A percentile compares a stretch with the other conserved stretches of the same genome.
These are phyloP conservation scores for Corymbia maculata DNA, from an alignment of 345 rosid species.

Conservation along the genomic window DNA sequence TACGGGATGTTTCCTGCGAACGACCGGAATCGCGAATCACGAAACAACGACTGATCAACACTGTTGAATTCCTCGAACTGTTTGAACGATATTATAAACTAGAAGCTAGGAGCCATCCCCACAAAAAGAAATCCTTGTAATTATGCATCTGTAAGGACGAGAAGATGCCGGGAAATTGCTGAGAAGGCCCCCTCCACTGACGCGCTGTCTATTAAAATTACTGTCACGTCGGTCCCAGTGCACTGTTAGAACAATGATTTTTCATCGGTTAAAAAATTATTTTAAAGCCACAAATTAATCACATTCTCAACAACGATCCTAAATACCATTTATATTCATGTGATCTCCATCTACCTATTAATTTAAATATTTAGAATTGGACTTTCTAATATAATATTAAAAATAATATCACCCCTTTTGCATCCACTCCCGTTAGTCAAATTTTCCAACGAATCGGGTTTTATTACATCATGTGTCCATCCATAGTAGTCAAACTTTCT, in stretches of 20 bases:
- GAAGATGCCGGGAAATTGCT: neutral
- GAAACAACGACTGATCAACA: neutral
- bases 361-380: too few species aligned
- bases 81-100: neutral
- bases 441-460: too few species aligned
- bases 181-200: neutral
- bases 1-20: neutral
- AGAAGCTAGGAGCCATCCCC: neutral
- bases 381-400: rapidly evolving
- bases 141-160: neutral
- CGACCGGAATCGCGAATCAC: neutral
- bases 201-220: neutral
- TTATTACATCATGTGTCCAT: too few species aligned
- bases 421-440: too few species aligned
- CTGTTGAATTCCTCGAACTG: neutral
- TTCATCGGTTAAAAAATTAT: neutral
- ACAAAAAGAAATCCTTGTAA: neutral
- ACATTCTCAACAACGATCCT: too few species aligned
- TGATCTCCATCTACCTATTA: rapidly evolving
- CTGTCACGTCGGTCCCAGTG: neutral
- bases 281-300: neutral
- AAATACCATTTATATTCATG: rapidly evolving
- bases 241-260: neutral
- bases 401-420: rapidly evolving
- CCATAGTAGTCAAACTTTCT: too few species aligned